Conservation (phyloP, 192 early-diverging fungal species). For the Podila horticola region DNA sequence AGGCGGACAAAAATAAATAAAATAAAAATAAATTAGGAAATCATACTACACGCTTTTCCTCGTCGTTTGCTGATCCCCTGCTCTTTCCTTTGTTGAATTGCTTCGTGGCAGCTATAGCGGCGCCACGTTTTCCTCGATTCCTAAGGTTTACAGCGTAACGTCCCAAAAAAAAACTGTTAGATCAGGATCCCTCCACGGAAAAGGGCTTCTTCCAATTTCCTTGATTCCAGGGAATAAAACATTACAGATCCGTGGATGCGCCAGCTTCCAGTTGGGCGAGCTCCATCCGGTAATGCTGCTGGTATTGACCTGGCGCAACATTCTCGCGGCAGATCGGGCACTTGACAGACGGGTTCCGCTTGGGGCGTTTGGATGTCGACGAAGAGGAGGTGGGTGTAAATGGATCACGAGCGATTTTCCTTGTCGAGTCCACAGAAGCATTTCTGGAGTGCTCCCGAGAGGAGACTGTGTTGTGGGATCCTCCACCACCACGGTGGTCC, state of each 20-base stretch:
- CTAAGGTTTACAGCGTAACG: neutral
- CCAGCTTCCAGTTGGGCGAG: constrained; percentile 53
- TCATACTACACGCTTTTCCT: constrained; percentile 30
- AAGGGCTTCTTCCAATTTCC: neutral
- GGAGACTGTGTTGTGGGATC: too few species aligned
- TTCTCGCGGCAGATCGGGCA: constrained; percentile 62
- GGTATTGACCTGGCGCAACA: constrained; percentile 52
- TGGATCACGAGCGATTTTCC: neutral
- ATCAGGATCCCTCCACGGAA: constrained; percentile 11
- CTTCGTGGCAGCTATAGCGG: constrained; percentile 64
- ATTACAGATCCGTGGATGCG: constrained; percentile 1
- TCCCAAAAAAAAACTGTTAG: constrained; percentile 15
- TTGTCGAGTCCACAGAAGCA: neutral
- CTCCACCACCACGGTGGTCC: too few species aligned
- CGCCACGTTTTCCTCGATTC: constrained; percentile 61
- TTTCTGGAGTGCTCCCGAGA: neutral
- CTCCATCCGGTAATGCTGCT: constrained; percentile 63
- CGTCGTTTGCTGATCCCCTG: constrained; percentile 35
- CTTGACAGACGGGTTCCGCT: constrained; percentile 49
- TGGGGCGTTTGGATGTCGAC: constrained; percentile 23
- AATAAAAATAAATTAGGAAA: too few species aligned
- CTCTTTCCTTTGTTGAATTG: constrained; percentile 60
- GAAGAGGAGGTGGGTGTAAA: neutral
- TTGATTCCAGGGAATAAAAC: neutral
- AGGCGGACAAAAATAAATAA: neutral